These are phyloP conservation scores for Escallonia herrerae DNA, from an alignment of 129 eudicot genomes.

Conservation along the genomic window DNA sequence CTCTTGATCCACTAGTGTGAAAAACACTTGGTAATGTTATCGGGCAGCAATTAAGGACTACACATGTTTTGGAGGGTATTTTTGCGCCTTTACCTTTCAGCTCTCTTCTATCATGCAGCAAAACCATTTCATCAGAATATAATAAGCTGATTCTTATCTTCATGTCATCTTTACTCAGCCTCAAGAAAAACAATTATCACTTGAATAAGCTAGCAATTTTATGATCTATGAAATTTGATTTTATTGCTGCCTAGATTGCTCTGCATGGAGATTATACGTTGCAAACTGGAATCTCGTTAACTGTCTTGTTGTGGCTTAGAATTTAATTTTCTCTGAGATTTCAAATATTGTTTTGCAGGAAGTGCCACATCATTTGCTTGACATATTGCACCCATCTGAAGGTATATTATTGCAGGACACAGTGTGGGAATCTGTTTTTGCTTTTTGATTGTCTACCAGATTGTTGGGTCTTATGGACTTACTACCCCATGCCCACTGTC, in stretches of 20 bases:
- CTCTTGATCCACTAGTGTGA: too few species aligned
- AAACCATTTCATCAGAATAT: too few species aligned
- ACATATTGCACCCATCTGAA: slow-evolving; percentile 94
- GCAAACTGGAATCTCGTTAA: not conserved
- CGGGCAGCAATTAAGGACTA: too few species aligned
- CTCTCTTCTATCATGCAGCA: too few species aligned
- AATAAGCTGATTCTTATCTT: too few species aligned
- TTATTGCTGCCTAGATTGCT: not conserved
- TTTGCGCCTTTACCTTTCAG: too few species aligned
- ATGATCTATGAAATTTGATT: too few species aligned
- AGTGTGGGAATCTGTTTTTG: not conserved
- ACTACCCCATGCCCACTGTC: not conserved
- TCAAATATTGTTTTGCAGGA: slow-evolving; percentile 41
- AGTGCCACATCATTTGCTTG: slow-evolving; percentile 87
- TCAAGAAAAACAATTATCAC: too few species aligned
- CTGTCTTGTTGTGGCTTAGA: not conserved
- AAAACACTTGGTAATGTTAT: too few species aligned
- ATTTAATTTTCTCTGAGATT: not conserved
- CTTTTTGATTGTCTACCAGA: not conserved
- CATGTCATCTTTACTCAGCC: too few species aligned
- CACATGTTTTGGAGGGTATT: too few species aligned
- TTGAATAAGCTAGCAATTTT: too few species aligned
- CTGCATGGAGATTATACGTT: not conserved
- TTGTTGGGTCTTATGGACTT: not conserved
- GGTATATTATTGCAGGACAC: slow-evolving; percentile 35